Conservation (phyloP, 768 basidiomycete species). For the Tylopilus intermedius region DNA sequence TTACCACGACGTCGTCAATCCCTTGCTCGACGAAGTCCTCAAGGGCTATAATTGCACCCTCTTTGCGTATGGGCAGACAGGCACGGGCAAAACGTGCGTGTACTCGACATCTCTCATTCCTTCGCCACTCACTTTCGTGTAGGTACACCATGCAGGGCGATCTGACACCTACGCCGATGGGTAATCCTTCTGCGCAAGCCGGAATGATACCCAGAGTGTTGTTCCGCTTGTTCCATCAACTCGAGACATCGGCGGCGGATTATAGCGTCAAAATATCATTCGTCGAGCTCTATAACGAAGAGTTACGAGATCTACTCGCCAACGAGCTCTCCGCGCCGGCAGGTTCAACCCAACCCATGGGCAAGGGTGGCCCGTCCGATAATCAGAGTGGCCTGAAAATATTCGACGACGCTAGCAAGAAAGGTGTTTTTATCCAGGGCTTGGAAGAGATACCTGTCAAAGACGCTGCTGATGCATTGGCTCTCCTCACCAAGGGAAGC, state of each 20-base stretch:
- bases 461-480: slow-evolving; percentile 77
- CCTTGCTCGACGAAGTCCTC: slow-evolving; percentile 91
- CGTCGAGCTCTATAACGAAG: slow-evolving; percentile 97
- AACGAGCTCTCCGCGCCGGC: slow-evolving; percentile 68
- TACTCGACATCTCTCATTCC: background rate
- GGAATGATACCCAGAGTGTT: slow-evolving; percentile 95
- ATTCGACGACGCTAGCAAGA: slow-evolving; percentile 86
- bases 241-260: slow-evolving; percentile 72
- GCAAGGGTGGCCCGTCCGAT: slow-evolving; percentile 50
- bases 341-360: slow-evolving; percentile 75
- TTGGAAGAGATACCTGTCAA: slow-evolving; percentile 85
- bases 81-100: slow-evolving; percentile 95
- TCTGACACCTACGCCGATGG: slow-evolving; percentile 72
- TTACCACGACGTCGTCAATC: slow-evolving; percentile 89
- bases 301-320: slow-evolving; percentile 88
- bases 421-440: slow-evolving; percentile 90
- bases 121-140: slow-evolving; percentile 12
- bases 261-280: slow-evolving; percentile 92
- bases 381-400: slow-evolving; percentile 69
- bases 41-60: slow-evolving; percentile 95
- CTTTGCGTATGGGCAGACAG: slow-evolving; percentile 98
- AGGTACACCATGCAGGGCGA: slow-evolving; percentile 99
- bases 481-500: slow-evolving; percentile 83
- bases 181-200: slow-evolving; percentile 82
- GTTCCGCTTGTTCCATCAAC: slow-evolving; percentile 83